Evolutionary conservation across 2,329 filamentous ascomycete genomes (phyloP).

Genomic region (Aspergillus transmontanensis): DNA sequence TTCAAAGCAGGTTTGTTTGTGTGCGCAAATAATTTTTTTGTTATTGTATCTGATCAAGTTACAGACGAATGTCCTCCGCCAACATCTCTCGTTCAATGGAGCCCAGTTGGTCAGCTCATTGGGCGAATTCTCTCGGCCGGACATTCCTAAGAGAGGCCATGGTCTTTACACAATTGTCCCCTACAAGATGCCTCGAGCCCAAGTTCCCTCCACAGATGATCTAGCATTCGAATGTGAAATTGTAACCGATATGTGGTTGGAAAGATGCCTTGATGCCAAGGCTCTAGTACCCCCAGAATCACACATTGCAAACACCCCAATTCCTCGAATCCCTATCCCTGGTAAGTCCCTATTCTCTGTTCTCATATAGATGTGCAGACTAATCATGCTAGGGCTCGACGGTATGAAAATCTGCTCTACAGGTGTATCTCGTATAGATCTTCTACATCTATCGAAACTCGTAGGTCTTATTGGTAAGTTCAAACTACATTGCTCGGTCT

Average conservation of each 20-base stretch:
- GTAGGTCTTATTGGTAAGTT: conserved; percentile 68
- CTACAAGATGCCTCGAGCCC: conserved; percentile 35
- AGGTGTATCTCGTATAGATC: conserved; percentile 79
- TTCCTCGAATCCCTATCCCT: conserved; percentile 67
- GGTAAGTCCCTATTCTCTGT: not conserved
- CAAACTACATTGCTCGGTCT: not conserved
- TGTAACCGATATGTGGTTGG: conserved; percentile 92
- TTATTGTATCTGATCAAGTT: conserved; percentile 15
- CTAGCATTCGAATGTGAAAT: conserved; percentile 48
- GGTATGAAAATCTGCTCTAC: conserved; percentile 76
- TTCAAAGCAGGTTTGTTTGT: conserved; percentile 52
- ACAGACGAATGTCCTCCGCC: conserved; percentile 40
- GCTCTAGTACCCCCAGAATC: conserved; percentile 67
- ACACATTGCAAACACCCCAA: conserved; percentile 76
- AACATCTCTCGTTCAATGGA: conserved; percentile 45
- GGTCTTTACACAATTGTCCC: conserved; percentile 44
- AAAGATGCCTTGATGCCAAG: conserved; percentile 81
- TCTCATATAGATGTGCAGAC: not conserved
- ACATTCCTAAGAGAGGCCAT: conserved; percentile 36
- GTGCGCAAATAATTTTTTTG: conserved; percentile 25
- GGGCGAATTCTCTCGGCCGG: conserved; percentile 36
- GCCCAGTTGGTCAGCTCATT: conserved; percentile 40
- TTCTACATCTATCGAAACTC: conserved; percentile 79
- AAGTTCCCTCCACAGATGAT: conserved; percentile 43
- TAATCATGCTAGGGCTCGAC: conserved; percentile 58